These are phyloP conservation scores for Heterobasidion annosum DNA, from an alignment of 1,284 basidiomycete species.

Conservation along the genomic window DNA sequence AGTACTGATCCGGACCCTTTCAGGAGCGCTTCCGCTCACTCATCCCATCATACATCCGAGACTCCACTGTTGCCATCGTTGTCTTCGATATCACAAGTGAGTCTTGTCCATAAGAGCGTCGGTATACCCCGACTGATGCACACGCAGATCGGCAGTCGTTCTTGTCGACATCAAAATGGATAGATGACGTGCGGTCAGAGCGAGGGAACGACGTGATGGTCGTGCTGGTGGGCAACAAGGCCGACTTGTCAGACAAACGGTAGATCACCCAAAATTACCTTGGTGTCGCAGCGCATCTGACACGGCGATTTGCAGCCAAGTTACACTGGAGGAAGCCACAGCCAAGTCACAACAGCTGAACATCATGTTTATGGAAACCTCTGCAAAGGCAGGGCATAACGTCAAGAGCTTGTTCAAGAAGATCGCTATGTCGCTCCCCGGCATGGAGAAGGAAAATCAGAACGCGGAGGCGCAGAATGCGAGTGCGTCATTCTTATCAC, in stretches of 20 bases:
- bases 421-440: slow-evolving; percentile 96
- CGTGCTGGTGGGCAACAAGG: slow-evolving; percentile 98
- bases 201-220: slow-evolving; percentile 98
- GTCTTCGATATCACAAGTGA: slow-evolving; percentile 98
- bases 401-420: slow-evolving; percentile 99
- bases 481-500: slow-evolving; percentile 38
- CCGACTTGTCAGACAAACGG: slow-evolving; percentile 92
- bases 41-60: slow-evolving; percentile 98
- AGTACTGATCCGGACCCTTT: neutral
- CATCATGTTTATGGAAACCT: slow-evolving; percentile 99
- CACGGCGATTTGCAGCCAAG: slow-evolving; percentile 57
- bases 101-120: neutral
- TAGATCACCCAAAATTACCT: slow-evolving; percentile 20
- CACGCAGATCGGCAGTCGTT: slow-evolving; percentile 87
- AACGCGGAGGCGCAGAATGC: slow-evolving; percentile 57
- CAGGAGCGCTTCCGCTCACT: slow-evolving; percentile 96
- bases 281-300: neutral
- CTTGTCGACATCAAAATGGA: slow-evolving; percentile 97
- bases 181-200: slow-evolving; percentile 98
- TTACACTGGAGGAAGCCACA: slow-evolving; percentile 97
- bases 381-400: slow-evolving; percentile 98
- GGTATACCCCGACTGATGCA: neutral
- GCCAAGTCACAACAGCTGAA: slow-evolving; percentile 87
- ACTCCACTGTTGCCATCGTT: slow-evolving; percentile 96
- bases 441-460: slow-evolving; percentile 82